Evolutionary conservation across 179 eudicot species (phyloP), one percentile per base, ranked within the genome.

Genomic region (Amaranthus tricolor): DNA sequence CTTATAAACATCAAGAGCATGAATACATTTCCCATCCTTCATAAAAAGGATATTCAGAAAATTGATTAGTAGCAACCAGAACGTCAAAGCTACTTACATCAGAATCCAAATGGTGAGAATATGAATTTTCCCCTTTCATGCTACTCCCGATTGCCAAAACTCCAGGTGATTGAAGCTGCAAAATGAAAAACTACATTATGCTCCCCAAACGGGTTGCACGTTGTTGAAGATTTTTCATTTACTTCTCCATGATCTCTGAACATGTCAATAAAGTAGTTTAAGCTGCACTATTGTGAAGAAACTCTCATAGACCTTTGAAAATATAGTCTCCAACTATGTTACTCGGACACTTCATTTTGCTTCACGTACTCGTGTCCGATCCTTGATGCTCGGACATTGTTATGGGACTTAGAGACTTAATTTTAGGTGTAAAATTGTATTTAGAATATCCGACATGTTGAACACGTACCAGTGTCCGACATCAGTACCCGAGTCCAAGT

Each of bases 91-190:
- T 6, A 79, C 94, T 85, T 83, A 94, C 98, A 87, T 94, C 96
- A 76, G 98, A 82, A 77, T 94, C 98, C 89, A 94, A 86, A 91
- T 92, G 98, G 86, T 94, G 98, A 40, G 98, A 94, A 74, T 94
- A 94, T 43, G 98, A 94, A 78, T 94, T 94, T 79, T 94, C 98
- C 68, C 96, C 97, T 87, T 94, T 94, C 91, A 75, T 88, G 86
- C 98, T 94, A 87, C 98, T 94, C 76, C 98, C 98, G 82, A 94
- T 89, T 77, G 98, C 86, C 87, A 94, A 88, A 82, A 94, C 97
- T 75, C 98, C 98, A 81, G 97, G 98, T 57, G 97, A 94, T 21
- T 85, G 89, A 78, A 94, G 96, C 98, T 94, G 89, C 77, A 81
- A 80, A 49, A 55, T 64, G 70, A 78, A 14, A 72, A 66, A 64